Evolutionary conservation across 345 rosid genomes (phyloP), one percentile per base, ranked within the genome.

Genomic region (Lepidium sativum): DNA sequence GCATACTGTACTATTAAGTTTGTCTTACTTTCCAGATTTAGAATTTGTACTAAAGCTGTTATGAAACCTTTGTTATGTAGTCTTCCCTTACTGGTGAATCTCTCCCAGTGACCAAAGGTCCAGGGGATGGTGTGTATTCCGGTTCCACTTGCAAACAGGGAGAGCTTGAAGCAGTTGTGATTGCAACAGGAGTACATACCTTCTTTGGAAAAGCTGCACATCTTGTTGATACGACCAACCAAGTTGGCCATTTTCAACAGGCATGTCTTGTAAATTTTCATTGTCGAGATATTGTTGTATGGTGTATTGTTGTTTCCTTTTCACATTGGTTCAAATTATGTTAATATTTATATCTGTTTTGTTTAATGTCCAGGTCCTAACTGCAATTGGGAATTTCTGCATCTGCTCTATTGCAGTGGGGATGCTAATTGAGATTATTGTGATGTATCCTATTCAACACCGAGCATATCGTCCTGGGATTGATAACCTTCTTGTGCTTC

Each of bases 141-240:
- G 99, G 99, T 68, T 94, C 99, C 38, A 90, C 97, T 45, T 90
- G 97, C 76, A 94, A 94, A 71, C 99, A 90, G 70, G 97, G 99
- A 76, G 99, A 94, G 79, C 80, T 94, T 25, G 99, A 94, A 78
- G 96, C 97, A 1, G 85, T 87, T 58, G 99, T 94, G 48, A 94
- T 94, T 66, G 97, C 92, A 48, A 94, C 99, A 0, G 97, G 99
- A 65, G 99, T 94, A 35, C 99, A 90, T 72, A 94, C 99, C 21
- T 94, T 94, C 83, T 90, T 94, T 47, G 97, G 99, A 49, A 94
- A 90, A 73, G 99, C 99, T 18, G 97, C 99, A 8, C 97, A 90
- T 78, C 95, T 94, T 67, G 97, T 94, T 42, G 99, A 94, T 71
- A 77, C 92, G 18, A 94, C 99, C n/a, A 94, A 94, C 77, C 96